Conservation (phyloP, 345 rosid species). For the Citrus medica region DNA sequence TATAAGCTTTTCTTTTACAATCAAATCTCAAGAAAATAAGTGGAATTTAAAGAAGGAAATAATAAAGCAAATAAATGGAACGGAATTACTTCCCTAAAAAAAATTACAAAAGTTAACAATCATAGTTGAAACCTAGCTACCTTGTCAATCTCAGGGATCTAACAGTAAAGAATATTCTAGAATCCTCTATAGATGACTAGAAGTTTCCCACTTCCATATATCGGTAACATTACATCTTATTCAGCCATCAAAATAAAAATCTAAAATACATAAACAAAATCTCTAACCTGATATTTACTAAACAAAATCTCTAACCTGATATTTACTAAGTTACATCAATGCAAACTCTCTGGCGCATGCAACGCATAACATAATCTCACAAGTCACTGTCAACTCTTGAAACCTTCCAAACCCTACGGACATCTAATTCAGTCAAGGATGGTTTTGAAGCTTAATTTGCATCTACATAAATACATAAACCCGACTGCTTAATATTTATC, state of each 20-base stretch:
- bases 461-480: neutral
- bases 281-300: neutral
- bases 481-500: neutral
- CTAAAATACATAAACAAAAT: neutral
- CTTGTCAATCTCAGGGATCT: neutral
- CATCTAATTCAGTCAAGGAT: neutral
- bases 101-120: neutral
- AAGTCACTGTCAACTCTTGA: neutral
- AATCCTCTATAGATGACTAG: neutral
- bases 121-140: neutral
- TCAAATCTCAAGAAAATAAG: neutral
- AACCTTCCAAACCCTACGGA: neutral
- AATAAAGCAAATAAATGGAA: neutral
- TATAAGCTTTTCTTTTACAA: neutral
- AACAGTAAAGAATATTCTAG: neutral
- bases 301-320: neutral
- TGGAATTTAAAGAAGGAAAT: neutral
- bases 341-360: neutral
- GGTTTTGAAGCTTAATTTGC: neutral
- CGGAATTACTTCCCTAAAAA: neutral
- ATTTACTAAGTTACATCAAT: neutral
- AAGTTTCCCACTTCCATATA: neutral
- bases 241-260: neutral
- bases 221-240: neutral
- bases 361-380: too few species aligned